These are phyloP conservation scores for Ricinus communis DNA, from an alignment of 345 rosid genomes.

Conservation along the genomic window DNA sequence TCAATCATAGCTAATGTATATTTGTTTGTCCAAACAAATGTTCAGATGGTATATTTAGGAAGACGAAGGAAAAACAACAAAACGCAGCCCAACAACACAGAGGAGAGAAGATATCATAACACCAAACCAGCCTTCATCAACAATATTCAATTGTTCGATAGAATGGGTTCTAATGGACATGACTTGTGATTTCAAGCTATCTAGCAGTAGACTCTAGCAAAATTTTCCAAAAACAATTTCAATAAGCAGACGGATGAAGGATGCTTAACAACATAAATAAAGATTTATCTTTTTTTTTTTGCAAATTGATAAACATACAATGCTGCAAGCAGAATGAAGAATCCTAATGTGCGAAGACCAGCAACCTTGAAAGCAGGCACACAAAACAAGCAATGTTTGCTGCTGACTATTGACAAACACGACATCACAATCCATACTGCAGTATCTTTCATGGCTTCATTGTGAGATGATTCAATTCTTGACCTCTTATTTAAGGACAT, in stretches of 20 bases:
- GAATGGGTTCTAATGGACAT: conserved; percentile 15
- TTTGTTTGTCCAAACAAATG: too few relatives aligned
- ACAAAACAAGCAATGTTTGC: conserved; percentile 38
- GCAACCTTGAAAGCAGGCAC: conserved; percentile 43
- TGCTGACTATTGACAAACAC: conserved; percentile 37
- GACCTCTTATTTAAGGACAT: conserved; percentile 33
- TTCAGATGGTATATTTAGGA: too few relatives aligned
- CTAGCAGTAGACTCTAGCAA: conserved; percentile 32
- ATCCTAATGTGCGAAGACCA: conserved; percentile 31
- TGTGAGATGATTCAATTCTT: conserved; percentile 27
- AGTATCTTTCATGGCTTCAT: conserved; percentile 29
- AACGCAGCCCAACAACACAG: not conserved
- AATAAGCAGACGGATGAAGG: conserved; percentile 28
- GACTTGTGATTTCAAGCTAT: conserved; percentile 18
- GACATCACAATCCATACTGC: conserved; percentile 32
- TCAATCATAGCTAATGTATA: too few relatives aligned
- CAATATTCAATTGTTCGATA: conserved; percentile 32
- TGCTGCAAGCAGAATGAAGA: conserved; percentile 38
- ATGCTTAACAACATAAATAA: conserved; percentile 34
- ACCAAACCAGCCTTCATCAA: conserved; percentile 26
- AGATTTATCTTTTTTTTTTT: not conserved
- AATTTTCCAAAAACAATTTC: conserved; percentile 37
- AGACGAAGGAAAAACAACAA: too few relatives aligned
- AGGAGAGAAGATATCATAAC: not conserved
- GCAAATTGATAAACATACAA: conserved; percentile 25